Conservation (phyloP, 2,329 filamentous ascomycete species). For the Verticillium zaregamsianum region DNA sequence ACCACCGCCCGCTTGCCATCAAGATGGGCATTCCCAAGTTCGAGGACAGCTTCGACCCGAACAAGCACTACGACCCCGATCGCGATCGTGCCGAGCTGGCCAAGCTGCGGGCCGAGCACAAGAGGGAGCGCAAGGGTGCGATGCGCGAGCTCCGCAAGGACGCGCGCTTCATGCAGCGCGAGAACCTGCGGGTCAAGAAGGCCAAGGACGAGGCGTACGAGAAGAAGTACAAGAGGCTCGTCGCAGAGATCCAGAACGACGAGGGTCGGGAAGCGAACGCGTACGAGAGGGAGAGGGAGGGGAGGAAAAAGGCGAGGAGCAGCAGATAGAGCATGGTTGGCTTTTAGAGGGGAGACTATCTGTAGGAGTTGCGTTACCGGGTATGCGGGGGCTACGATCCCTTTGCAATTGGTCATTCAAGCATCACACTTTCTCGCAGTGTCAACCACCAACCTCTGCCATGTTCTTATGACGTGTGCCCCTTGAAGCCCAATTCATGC, state of each 20-base stretch:
- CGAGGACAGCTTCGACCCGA: constrained; percentile 90
- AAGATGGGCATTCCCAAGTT: constrained; percentile 89
- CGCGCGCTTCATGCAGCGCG: constrained; percentile 85
- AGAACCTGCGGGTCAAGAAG: constrained; percentile 89
- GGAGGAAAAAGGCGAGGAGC: constrained; percentile 62
- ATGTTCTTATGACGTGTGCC: too few species aligned
- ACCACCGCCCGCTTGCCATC: constrained; percentile 85
- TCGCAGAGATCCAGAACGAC: constrained; percentile 93
- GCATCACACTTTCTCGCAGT: background rate
- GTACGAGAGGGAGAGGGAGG: constrained; percentile 82
- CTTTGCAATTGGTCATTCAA: background rate
- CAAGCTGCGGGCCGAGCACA: constrained; percentile 86
- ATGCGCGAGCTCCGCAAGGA: constrained; percentile 94
- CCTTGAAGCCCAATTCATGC: too few species aligned
- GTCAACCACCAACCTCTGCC: background rate
- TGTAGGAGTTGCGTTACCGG: background rate
- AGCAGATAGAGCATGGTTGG: background rate
- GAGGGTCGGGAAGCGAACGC: constrained; percentile 82
- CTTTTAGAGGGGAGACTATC: background rate
- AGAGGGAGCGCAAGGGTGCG: constrained; percentile 91
- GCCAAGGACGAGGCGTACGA: constrained; percentile 90
- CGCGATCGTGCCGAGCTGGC: constrained; percentile 80
- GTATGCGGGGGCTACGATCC: background rate
- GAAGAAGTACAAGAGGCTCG: constrained; percentile 87
- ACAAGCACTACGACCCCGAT: constrained; percentile 96